A percentile compares a stretch with the other conserved stretches of the same genome.
Conservation (phyloP, 2,329 filamentous ascomycete species). For the Alternaria triticina region DNA sequence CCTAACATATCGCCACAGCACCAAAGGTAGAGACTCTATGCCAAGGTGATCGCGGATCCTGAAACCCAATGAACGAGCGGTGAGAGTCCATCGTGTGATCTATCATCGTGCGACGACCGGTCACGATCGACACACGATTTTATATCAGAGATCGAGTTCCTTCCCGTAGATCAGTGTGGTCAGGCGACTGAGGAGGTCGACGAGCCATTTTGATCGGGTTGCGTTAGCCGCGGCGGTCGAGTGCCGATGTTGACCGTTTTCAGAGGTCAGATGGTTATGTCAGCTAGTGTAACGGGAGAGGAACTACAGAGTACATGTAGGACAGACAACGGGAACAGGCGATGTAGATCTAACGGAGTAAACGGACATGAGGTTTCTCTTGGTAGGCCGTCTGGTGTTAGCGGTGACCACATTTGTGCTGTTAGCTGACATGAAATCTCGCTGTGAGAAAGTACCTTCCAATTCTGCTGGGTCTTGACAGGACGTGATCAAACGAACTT, state of each 20-base stretch:
- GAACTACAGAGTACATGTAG: background rate
- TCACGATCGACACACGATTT: background rate
- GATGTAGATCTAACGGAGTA: background rate
- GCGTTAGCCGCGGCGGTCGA: background rate
- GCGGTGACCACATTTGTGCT: background rate
- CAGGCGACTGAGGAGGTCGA: background rate
- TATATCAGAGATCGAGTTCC: background rate
- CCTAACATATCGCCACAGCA: background rate
- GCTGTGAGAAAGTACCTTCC: background rate
- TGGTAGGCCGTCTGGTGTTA: background rate
- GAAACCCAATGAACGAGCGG: background rate
- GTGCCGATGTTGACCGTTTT: constrained; percentile 4
- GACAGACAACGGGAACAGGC: background rate
- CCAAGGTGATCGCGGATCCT: background rate
- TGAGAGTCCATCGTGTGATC: constrained; percentile 1
- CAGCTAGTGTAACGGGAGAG: background rate
- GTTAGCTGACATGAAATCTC: background rate
- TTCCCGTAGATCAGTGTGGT: background rate
- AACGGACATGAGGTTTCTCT: background rate
- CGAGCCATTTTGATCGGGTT: background rate
- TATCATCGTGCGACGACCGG: background rate
- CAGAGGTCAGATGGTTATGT: background rate
- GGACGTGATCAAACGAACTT: background rate
- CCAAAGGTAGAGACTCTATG: background rate
- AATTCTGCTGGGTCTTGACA: background rate